Conservation (phyloP, 495 filamentous ascomycete species). For the Aspergillus panamensis region DNA sequence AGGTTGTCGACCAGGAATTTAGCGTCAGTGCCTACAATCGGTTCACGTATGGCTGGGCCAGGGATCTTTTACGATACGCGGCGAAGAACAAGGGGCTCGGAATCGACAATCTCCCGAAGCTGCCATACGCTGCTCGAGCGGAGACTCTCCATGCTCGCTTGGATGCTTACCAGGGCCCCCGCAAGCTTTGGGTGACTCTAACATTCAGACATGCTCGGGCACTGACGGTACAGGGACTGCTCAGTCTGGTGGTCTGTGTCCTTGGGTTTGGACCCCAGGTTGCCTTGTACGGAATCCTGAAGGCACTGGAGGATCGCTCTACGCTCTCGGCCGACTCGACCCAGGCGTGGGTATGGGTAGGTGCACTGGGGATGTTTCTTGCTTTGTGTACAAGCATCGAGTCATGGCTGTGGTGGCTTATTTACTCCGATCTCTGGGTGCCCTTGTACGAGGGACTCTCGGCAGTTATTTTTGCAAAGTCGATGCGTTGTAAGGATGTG, state of each 20-base stretch:
- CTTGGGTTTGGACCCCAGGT: conserved; percentile 68
- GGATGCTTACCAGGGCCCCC: conserved; percentile 43
- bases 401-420: conserved; percentile 61
- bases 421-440: conserved; percentile 58
- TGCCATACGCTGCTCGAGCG: conserved; percentile 28
- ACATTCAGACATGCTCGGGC: conserved; percentile 50
- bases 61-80: conserved; percentile 49
- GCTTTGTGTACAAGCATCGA: conserved; percentile 55
- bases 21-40: conserved; percentile 58
- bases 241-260: conserved; percentile 52
- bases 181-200: conserved; percentile 61
- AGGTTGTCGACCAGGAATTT: conserved; percentile 60
- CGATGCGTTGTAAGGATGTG: conserved; percentile 75
- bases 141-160: conserved; percentile 42
- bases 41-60: conserved; percentile 64
- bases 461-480: conserved; percentile 71
- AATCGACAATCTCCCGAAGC: conserved; percentile 55
- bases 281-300: conserved; percentile 62
- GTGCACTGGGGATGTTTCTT: conserved; percentile 56
- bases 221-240: conserved; percentile 51
- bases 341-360: conserved; percentile 65
- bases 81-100: conserved; percentile 54
- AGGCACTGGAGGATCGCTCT: conserved; percentile 54
- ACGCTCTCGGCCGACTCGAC: conserved; percentile 28
- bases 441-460: conserved; percentile 68